Percentiles rank a stretch among this genome's conserved stretches.
Evolutionary conservation across 257 asterid genomes (phyloP).

Genomic region (Salvia splendens): DNA sequence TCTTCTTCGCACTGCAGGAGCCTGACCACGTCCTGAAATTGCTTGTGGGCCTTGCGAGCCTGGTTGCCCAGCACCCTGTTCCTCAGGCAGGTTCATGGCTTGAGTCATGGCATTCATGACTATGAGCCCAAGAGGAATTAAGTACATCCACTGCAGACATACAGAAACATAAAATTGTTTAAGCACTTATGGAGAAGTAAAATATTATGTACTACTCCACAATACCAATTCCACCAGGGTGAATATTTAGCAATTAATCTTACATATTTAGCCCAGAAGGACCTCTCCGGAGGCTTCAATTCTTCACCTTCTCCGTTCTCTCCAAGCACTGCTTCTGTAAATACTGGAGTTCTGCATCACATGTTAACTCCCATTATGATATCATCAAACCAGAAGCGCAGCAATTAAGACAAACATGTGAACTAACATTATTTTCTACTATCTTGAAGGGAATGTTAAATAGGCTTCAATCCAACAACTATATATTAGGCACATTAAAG

Average conservation of each 20-base stretch:
- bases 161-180: slow-evolving; percentile 14
- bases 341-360: slow-evolving; percentile 76
- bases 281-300: slow-evolving; percentile 70
- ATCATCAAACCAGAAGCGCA: slow-evolving; percentile 10
- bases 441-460: neutral
- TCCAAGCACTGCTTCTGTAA: slow-evolving; percentile 65
- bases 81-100: slow-evolving; percentile 94
- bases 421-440: slow-evolving; percentile 14
- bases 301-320: slow-evolving; percentile 81
- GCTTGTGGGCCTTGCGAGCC: slow-evolving; percentile 61
- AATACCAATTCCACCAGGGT: neutral
- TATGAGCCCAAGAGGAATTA: slow-evolving; percentile 90
- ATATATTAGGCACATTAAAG: neutral
- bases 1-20: slow-evolving; percentile 81
- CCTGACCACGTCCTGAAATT: slow-evolving; percentile 69
- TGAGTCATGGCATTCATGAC: slow-evolving; percentile 95
- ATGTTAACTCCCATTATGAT: slow-evolving; percentile 25
- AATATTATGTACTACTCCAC: neutral
- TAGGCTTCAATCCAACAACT: neutral
- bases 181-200: neutral
- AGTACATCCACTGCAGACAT: slow-evolving; percentile 88
- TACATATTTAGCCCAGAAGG: slow-evolving; percentile 99
- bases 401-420: slow-evolving; percentile 19
- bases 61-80: slow-evolving; percentile 70
- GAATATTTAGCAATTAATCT: slow-evolving; percentile 37